Evolutionary conservation across 1,284 basidiomycete species (phyloP).

Genomic region (Cutaneotrichosporon spelunceum): DNA sequence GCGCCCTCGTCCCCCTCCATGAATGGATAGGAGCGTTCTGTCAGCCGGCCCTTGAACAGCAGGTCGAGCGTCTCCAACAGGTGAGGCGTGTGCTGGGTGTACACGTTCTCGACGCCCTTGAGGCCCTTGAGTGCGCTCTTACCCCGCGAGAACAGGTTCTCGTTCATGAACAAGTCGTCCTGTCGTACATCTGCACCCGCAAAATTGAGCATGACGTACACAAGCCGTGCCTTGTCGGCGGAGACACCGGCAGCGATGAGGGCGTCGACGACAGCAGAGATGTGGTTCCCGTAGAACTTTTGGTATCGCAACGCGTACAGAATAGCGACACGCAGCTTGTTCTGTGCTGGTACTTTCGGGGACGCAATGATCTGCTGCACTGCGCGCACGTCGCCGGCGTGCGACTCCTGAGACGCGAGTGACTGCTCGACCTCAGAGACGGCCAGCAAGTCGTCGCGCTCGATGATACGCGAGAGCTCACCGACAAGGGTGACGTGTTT

Average conservation of each 20-base stretch:
- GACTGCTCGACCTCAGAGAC: constrained; percentile 96
- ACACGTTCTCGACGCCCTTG: constrained; percentile 99
- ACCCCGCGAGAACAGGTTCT: constrained; percentile 90
- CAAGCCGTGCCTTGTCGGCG: constrained; percentile 79
- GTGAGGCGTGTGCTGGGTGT: constrained; percentile 95
- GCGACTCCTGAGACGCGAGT: constrained; percentile 83
- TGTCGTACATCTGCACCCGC: constrained; percentile 95
- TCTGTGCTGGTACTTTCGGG: constrained; percentile 64
- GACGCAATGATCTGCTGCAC: constrained; percentile 74
- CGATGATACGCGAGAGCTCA: constrained; percentile 87
- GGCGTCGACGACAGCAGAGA: constrained; percentile 75
- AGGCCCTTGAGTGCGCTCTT: constrained; percentile 92
- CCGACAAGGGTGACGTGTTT: constrained; percentile 97
- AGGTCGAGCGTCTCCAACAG: constrained; percentile 88
- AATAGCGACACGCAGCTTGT: constrained; percentile 90
- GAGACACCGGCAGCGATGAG: constrained; percentile 77
- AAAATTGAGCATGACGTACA: constrained; percentile 89
- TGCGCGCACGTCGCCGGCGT: constrained; percentile 71
- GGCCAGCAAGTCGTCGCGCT: constrained; percentile 77
- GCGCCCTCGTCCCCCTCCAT: constrained; percentile 61
- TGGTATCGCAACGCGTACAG: constrained; percentile 94
- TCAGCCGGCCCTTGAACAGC: constrained; percentile 78
- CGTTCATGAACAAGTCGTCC: constrained; percentile 95
- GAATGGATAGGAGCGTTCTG: constrained; percentile 88
- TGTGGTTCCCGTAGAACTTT: constrained; percentile 79